Evolutionary conservation across 2,329 filamentous ascomycete genomes (phyloP).

Genomic region (Penicillium sp.): DNA sequence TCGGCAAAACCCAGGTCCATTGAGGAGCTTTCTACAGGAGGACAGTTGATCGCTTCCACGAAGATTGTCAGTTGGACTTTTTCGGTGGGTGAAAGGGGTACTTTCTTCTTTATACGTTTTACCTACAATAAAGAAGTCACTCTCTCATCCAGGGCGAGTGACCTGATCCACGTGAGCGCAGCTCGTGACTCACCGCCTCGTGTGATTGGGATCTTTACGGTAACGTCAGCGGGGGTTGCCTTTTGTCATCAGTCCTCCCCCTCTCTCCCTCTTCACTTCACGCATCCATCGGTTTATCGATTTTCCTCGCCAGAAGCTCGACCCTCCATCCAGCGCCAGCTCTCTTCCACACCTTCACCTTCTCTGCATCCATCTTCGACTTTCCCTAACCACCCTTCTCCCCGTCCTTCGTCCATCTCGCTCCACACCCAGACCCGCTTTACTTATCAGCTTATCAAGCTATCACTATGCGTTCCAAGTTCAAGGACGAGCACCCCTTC

Average conservation of each 20-base stretch:
- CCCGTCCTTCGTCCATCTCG: slow-evolving; percentile 13
- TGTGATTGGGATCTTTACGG: slow-evolving; percentile 30
- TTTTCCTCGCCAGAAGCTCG: slow-evolving; percentile 19
- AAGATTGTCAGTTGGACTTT: neutral
- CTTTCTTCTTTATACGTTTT: neutral
- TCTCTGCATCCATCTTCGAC: slow-evolving; percentile 25
- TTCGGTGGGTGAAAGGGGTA: neutral
- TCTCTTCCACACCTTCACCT: slow-evolving; percentile 20
- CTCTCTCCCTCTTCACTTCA: slow-evolving; percentile 23
- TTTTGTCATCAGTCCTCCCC: slow-evolving; percentile 36
- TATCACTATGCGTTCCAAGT: slow-evolving; percentile 90
- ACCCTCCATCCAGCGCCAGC: slow-evolving; percentile 16
- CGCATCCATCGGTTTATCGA: slow-evolving; percentile 31
- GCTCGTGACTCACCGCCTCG: slow-evolving; percentile 29
- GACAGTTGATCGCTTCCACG: neutral
- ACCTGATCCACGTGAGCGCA: slow-evolving; percentile 20
- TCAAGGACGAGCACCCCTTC: slow-evolving; percentile 99
- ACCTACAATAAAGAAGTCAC: too few relatives aligned
- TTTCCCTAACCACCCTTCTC: slow-evolving; percentile 7
- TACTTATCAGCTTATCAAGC: slow-evolving; percentile 38
- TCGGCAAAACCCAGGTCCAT: neutral
- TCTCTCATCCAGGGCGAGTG: slow-evolving; percentile 8
- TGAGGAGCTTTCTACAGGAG: neutral
- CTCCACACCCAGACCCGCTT: slow-evolving; percentile 28
- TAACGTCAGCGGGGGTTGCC: slow-evolving; percentile 35